A percentile compares a stretch with the other conserved stretches of the same genome.
These are phyloP conservation scores for Closterium sp. DNA, from an alignment of 139 green algal genomes.

Conservation along the genomic window DNA sequence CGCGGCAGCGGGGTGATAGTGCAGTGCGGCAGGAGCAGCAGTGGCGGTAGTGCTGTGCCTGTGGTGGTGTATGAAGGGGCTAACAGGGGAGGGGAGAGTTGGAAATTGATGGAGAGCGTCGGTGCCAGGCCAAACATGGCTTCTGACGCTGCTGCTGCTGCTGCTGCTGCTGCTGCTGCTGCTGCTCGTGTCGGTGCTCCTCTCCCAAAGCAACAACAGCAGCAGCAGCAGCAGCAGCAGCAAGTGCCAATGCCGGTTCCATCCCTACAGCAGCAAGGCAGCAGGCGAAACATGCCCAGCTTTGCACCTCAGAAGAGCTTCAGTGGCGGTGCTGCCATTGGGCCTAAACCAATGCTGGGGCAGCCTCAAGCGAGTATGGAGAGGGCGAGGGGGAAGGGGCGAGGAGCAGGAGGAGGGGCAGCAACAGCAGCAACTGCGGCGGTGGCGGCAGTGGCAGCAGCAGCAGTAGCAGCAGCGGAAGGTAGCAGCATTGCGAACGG, in stretches of 20 bases:
- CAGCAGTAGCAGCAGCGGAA: background rate
- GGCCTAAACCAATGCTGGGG: background rate
- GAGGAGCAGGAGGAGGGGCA: background rate
- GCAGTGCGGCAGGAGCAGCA: background rate
- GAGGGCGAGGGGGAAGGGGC: background rate
- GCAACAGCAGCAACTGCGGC: background rate
- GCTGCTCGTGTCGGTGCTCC: background rate
- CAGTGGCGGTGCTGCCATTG: background rate
- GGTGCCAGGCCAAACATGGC: background rate
- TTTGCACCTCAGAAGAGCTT: background rate
- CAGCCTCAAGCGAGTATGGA: background rate
- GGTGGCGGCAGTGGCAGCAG: no score
- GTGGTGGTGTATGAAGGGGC: background rate
- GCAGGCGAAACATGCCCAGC: background rate
- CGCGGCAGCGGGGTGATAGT: background rate
- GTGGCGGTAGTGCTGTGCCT: background rate
- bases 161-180: background rate
- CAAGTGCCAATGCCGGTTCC: background rate
- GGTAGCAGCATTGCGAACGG: background rate
- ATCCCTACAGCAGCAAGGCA: background rate
- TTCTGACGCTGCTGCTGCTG: background rate
- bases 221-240: background rate
- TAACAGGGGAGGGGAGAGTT: background rate
- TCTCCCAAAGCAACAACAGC: background rate
- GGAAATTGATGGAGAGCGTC: background rate